Base-by-base conservation (phyloP, 768 basidiomycete genomes). In the Russula sp. region DNA sequence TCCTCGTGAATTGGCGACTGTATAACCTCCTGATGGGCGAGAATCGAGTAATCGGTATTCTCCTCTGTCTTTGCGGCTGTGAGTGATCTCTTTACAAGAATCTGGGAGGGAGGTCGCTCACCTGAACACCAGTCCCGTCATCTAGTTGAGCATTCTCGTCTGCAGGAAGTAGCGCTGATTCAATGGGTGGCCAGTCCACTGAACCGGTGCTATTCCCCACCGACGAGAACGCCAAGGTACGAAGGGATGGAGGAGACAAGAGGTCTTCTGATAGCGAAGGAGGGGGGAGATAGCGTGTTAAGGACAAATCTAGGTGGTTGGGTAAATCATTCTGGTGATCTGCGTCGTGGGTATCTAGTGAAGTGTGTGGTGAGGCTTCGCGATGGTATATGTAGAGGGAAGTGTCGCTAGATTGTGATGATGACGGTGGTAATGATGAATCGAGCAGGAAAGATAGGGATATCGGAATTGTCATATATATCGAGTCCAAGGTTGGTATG, bases 181-280 rank as follows among this genome's bases (percentile, higher is more conserved):
- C 62, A 52, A 45, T 57, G 56, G 62, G 62, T 63, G 55, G 62
- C 62, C 62, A 63, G 62, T 47, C 62, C 59, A 53, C 22, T 60
- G 59, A 47, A 44, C 3, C 40, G 1, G 52, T 32, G 31, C 42
- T 44, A 45, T 35, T 39, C 52, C 27, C 44, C 27, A 6, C 51
- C 13, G 59, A 34, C 51, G 31, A 47, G 50, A 52, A 62, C 31
- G 44, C 7, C 22, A 31, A 11, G 14, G 62, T 22, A 39, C 1
- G 34, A 13, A 2, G 10, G 3, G 31, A 31, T 10, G 20, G 16
- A 49, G 48, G 34, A 35, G 27, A 14, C 8, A 31, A 20, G 37
- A 22, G 8, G 10, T 9, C 22, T 20, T 18, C 31, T 42, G 18
- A 31, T n/a, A 3, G 6, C 20, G 16, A 55, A 16, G 27, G 39